These are phyloP conservation scores for Aspergillus haitiensis DNA, from an alignment of 495 filamentous ascomycete species.

Conservation along the genomic window DNA sequence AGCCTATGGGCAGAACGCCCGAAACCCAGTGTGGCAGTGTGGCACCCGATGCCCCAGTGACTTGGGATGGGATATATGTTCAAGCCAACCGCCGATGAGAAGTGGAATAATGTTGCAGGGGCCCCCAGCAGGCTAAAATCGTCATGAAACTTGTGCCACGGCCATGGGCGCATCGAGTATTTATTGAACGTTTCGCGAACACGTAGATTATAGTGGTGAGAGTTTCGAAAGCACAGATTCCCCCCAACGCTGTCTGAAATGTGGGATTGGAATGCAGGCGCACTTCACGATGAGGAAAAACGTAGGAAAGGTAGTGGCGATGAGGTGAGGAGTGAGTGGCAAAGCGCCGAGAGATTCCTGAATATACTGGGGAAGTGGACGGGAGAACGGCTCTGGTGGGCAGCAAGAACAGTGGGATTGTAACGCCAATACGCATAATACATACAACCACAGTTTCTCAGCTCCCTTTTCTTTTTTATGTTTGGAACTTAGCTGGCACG, in stretches of 20 bases:
- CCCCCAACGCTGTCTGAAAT: conserved; percentile 1
- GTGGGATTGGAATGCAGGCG: conserved; percentile 19
- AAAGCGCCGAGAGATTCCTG: conserved; percentile 14
- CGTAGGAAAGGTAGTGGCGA: conserved; percentile 12
- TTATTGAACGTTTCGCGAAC: conserved; percentile 9
- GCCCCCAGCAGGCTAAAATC: conserved; percentile 18
- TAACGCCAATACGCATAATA: conserved; percentile 9
- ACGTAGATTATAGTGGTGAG: conserved; percentile 1
- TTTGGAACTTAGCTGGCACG: conserved; percentile 5
- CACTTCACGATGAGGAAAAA: conserved; percentile 3
- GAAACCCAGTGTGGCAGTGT: conserved; percentile 29
- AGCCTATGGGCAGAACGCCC: conserved; percentile 36
- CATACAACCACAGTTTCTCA: conserved; percentile 6
- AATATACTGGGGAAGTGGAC: conserved; percentile 10
- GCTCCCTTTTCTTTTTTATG: background rate
- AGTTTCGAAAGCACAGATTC: conserved; percentile 2
- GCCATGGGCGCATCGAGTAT: conserved; percentile 16
- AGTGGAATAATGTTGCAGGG: conserved; percentile 14
- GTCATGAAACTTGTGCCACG: conserved; percentile 17
- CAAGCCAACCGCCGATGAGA: conserved; percentile 9
- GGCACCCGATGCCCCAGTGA: conserved; percentile 18
- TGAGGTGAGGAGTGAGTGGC: conserved; percentile 24
- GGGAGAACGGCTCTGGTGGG: conserved; percentile 4
- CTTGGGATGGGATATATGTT: conserved; percentile 8
- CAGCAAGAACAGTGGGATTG: background rate